A percentile compares a stretch with the other conserved stretches of the same genome.
These are phyloP conservation scores for Pseudocercospora ulei DNA, from an alignment of 2,329 filamentous ascomycete genomes.

Conservation along the genomic window DNA sequence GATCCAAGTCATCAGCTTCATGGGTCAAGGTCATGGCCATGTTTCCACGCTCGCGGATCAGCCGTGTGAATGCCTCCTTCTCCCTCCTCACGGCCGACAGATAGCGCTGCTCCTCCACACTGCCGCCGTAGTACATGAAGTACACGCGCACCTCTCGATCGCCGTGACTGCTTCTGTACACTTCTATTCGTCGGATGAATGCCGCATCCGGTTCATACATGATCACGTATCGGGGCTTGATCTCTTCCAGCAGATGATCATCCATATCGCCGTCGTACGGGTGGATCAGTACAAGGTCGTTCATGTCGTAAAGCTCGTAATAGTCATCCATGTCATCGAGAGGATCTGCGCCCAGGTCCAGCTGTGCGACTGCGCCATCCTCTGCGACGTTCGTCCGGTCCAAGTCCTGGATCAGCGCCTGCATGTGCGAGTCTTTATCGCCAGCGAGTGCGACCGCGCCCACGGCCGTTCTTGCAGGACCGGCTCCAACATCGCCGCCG, in stretches of 20 bases:
- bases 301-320: slow-evolving; percentile 84
- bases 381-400: slow-evolving; percentile 69
- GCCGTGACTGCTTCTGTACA: slow-evolving; percentile 88
- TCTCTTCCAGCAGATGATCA: slow-evolving; percentile 89
- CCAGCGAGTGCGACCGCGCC: slow-evolving; percentile 68
- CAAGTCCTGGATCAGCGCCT: slow-evolving; percentile 70
- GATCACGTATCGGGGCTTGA: slow-evolving; percentile 86
- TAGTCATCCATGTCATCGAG: slow-evolving; percentile 86
- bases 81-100: slow-evolving; percentile 81
- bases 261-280: slow-evolving; percentile 94
- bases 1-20: slow-evolving; percentile 61
- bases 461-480: slow-evolving; percentile 56
- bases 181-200: slow-evolving; percentile 88
- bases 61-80: slow-evolving; percentile 88
- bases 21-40: slow-evolving; percentile 83
- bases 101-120: slow-evolving; percentile 91
- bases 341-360: slow-evolving; percentile 65
- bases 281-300: slow-evolving; percentile 78
- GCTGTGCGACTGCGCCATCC: slow-evolving; percentile 50
- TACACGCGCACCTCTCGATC: slow-evolving; percentile 85
- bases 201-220: slow-evolving; percentile 97
- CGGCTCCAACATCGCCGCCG: slow-evolving; percentile 53
- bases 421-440: slow-evolving; percentile 73
- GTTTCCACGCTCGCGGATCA: slow-evolving; percentile 82
- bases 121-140: slow-evolving; percentile 91